Conservation (phyloP, 805 yeast genomes). For the Suhomyces kilbournensis region DNA sequence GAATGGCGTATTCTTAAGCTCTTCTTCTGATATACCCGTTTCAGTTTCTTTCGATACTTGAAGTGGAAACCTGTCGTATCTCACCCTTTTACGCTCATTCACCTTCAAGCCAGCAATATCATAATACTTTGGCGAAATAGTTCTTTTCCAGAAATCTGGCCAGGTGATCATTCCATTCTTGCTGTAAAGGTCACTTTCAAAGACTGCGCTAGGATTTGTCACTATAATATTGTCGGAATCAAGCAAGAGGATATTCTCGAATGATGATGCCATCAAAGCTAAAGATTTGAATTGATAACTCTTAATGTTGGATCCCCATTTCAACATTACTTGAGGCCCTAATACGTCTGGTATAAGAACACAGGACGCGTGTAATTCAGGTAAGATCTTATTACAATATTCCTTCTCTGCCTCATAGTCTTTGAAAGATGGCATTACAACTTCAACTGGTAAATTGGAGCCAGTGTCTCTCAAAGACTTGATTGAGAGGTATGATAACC, state of each 20-base stretch:
- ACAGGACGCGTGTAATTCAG: conserved; percentile 63
- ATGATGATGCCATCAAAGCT: conserved; percentile 38
- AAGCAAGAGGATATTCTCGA: conserved; percentile 30
- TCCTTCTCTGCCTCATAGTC: conserved; percentile 33
- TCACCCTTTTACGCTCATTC: conserved; percentile 25
- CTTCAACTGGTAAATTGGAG: conserved; percentile 37
- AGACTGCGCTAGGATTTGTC: conserved; percentile 28
- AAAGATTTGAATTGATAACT: conserved; percentile 71
- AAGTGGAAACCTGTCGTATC: conserved; percentile 25
- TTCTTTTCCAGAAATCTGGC: conserved; percentile 45
- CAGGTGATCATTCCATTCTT: conserved; percentile 37
- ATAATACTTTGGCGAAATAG: conserved; percentile 35
- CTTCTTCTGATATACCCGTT: conserved; percentile 7
- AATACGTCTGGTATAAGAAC: conserved; percentile 44
- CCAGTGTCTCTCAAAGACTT: conserved; percentile 35
- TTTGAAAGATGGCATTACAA: conserved; percentile 30
- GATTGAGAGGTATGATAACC: conserved; percentile 34
- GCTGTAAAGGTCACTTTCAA: conserved; percentile 27
- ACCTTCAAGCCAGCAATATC: conserved; percentile 32
- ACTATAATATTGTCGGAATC: conserved; percentile 36
- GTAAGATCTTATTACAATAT: conserved; percentile 51
- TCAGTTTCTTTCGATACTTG: conserved; percentile 1
- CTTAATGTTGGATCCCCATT: conserved; percentile 40
- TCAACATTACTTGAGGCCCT: conserved; percentile 48
- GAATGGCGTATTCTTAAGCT: conserved; percentile 33